These are phyloP conservation scores for Eimeria necatrix DNA, from an alignment of 169 alveolate species.

Conservation along the genomic window DNA sequence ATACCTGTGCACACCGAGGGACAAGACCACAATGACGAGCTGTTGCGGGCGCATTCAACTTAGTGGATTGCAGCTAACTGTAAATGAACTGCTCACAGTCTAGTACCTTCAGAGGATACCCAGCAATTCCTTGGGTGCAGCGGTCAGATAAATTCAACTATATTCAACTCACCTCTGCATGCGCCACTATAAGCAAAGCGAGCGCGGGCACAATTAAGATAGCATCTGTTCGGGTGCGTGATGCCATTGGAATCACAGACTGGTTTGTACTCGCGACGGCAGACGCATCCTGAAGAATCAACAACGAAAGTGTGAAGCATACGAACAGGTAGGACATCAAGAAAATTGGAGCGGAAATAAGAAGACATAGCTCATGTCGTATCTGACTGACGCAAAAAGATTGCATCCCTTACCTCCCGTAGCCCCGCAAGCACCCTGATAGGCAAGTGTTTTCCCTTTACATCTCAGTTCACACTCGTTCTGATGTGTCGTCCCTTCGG, in stretches of 20 bases:
- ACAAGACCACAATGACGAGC: too few relatives aligned
- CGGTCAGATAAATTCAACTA: too few relatives aligned
- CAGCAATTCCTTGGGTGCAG: too few relatives aligned
- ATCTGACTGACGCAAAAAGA: not conserved
- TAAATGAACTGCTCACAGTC: too few relatives aligned
- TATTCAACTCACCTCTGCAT: not conserved
- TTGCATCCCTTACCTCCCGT: not conserved
- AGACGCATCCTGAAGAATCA: not conserved
- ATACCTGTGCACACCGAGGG: too few relatives aligned
- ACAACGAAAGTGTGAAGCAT: not conserved
- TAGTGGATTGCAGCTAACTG: too few relatives aligned
- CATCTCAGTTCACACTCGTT: conserved; percentile 62
- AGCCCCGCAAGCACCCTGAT: not conserved
- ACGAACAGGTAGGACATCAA: not conserved
- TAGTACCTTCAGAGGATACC: too few relatives aligned
- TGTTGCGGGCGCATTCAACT: too few relatives aligned
- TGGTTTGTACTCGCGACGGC: conserved; percentile 11
- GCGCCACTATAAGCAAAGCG: conserved; percentile 28
- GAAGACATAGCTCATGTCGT: not conserved
- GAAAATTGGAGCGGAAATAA: not conserved
- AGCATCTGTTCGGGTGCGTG: conserved; percentile 23
- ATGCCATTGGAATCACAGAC: conserved; percentile 37
- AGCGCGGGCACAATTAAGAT: conserved; percentile 22
- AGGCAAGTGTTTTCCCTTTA: conserved; percentile 30
- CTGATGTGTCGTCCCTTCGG: conserved; percentile 63